Evolutionary conservation across 2,329 filamentous ascomycete genomes (phyloP).

Genomic region (Scedosporium apiospermum): DNA sequence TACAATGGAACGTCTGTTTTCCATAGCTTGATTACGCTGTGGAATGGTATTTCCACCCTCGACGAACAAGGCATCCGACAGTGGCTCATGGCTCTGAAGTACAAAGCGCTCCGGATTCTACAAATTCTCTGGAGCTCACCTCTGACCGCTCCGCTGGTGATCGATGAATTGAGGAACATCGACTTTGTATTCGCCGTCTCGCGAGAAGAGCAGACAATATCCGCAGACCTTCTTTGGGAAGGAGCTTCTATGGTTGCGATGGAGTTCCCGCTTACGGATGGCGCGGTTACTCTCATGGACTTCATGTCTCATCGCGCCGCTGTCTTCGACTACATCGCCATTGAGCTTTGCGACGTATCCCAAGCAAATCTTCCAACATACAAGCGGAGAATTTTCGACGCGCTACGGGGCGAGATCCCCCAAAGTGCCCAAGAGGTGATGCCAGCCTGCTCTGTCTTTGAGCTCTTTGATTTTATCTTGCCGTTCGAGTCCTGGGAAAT

Average conservation of each 20-base stretch:
- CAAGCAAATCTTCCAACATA: constrained; percentile 61
- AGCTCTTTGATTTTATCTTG: constrained; percentile 81
- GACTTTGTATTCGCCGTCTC: constrained; percentile 75
- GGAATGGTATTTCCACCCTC: constrained; percentile 57
- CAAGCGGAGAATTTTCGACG: constrained; percentile 58
- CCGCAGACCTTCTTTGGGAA: constrained; percentile 65
- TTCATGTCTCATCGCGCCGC: constrained; percentile 71
- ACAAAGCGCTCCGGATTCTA: constrained; percentile 62
- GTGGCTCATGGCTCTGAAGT: constrained; percentile 62
- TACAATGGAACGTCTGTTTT: constrained; percentile 67
- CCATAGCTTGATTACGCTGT: constrained; percentile 67
- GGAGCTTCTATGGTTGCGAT: constrained; percentile 48
- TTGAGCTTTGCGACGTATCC: constrained; percentile 71
- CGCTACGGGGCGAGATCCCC: constrained; percentile 68
- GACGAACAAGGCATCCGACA: constrained; percentile 51
- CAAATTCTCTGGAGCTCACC: constrained; percentile 76
- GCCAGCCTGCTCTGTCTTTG: constrained; percentile 70
- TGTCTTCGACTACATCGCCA: constrained; percentile 74
- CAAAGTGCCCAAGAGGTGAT: constrained; percentile 57
- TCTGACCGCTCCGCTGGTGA: constrained; percentile 63
- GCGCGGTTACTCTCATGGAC: constrained; percentile 61
- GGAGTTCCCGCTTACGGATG: constrained; percentile 59
- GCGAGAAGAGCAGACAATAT: constrained; percentile 60
- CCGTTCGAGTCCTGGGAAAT: constrained; percentile 40
- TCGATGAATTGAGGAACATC: constrained; percentile 69